phyloP scores from a whole-genome alignment of 1,139 yeast species.

The Taiozyma sp. region DNA sequence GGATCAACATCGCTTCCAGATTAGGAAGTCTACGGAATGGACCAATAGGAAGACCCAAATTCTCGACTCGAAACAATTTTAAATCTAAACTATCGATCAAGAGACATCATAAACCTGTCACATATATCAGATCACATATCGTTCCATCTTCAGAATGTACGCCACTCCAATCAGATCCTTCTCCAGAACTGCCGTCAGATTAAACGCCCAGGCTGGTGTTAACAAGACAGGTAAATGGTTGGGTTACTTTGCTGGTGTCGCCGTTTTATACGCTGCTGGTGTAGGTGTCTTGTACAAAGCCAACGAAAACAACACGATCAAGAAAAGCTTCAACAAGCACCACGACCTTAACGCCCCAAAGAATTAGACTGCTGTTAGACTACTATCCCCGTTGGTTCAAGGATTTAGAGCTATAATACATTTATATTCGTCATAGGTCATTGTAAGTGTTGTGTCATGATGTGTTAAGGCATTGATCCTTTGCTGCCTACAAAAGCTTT shows the following conservation, averaged over 20 bases:
- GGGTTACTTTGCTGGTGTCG: constrained; percentile 22
- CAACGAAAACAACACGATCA: constrained; percentile 19
- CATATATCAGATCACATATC: background rate
- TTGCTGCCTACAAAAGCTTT: too few relatives aligned
- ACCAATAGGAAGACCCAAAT: constrained; percentile 7
- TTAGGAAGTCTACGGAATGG: background rate
- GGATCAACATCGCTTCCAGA: background rate
- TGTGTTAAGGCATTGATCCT: background rate
- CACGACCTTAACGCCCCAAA: constrained; percentile 17
- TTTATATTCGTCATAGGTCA: background rate
- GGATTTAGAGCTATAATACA: background rate
- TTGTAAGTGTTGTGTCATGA: background rate
- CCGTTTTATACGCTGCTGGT: constrained; percentile 14
- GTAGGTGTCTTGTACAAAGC: constrained; percentile 21
- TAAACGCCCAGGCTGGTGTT: constrained; percentile 19
- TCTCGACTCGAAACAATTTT: background rate
- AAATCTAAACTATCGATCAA: background rate
- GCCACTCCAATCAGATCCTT: constrained; percentile 23
- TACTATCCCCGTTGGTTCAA: background rate
- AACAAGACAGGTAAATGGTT: constrained; percentile 17
- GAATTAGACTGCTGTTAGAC: background rate
- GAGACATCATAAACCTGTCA: background rate
- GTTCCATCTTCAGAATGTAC: constrained; percentile 14
- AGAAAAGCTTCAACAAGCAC: constrained; percentile 15
- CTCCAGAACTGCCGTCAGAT: constrained; percentile 20